A percentile compares a stretch with the other conserved stretches of the same genome.
These are phyloP conservation scores for Suhomyces kunorum DNA, from an alignment of 1,139 yeast genomes.

Conservation along the genomic window DNA sequence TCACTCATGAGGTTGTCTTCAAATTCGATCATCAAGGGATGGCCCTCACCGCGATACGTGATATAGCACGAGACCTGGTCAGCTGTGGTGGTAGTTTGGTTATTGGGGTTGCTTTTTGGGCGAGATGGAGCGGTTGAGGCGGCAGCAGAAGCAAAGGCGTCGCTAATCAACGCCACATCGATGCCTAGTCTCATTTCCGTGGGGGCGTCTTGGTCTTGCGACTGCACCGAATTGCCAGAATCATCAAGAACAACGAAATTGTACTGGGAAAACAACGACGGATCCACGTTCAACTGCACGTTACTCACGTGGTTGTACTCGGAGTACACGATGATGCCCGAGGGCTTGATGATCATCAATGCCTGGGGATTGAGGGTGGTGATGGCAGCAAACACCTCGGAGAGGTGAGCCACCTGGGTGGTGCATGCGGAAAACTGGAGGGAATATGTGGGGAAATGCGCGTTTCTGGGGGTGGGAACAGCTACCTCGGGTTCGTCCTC, in stretches of 20 bases:
- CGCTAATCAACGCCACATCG: constrained; percentile 39
- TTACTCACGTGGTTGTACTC: constrained; percentile 43
- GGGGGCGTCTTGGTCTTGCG: constrained; percentile 9
- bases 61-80: constrained; percentile 36
- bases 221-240: constrained; percentile 5
- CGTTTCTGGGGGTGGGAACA: background rate
- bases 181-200: constrained; percentile 38
- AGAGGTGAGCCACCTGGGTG: constrained; percentile 39
- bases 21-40: constrained; percentile 68
- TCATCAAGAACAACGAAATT: constrained; percentile 22
- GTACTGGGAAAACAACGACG: constrained; percentile 37
- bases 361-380: constrained; percentile 39
- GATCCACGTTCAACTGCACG: constrained; percentile 39
- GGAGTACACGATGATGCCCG: constrained; percentile 38
- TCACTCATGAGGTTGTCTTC: constrained; percentile 72
- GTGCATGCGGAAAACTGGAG: constrained; percentile 40
- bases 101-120: constrained; percentile 7
- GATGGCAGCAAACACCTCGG: constrained; percentile 40
- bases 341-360: constrained; percentile 33
- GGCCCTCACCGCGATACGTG: constrained; percentile 55
- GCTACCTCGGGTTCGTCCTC: constrained; percentile 4
- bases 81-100: constrained; percentile 14
- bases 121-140: constrained; percentile 15
- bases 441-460: background rate
- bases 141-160: constrained; percentile 36